phyloP scores from a whole-genome alignment of 768 basidiomycete species.

The Pulveroboletus sp. region DNA sequence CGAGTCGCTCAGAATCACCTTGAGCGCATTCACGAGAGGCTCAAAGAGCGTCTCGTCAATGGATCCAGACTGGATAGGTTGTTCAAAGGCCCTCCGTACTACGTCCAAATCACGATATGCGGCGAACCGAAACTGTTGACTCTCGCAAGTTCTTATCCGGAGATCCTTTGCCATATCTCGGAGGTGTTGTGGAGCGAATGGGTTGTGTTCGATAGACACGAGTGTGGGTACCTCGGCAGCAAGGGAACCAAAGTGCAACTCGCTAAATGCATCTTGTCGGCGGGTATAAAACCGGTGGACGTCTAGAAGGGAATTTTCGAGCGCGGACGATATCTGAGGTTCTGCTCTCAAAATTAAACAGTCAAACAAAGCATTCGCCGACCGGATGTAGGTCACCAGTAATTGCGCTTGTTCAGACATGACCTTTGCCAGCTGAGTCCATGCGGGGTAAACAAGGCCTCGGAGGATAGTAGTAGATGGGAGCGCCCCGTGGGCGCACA shows the following conservation, averaged over 20 bases:
- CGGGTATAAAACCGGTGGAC: conserved; percentile 67
- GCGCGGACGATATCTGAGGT: conserved; percentile 33
- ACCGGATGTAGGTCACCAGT: conserved; percentile 50
- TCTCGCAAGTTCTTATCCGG: conserved; percentile 55
- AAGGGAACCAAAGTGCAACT: conserved; percentile 60
- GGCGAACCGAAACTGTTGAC: conserved; percentile 66
- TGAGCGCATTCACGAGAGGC: conserved; percentile 60
- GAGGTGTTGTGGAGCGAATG: conserved; percentile 44
- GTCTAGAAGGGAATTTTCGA: conserved; percentile 53
- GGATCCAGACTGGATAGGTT: conserved; percentile 46
- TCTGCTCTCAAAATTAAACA: conserved; percentile 55
- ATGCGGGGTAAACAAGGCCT: conserved; percentile 76
- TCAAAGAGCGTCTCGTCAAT: conserved; percentile 52
- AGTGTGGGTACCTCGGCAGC: conserved; percentile 63
- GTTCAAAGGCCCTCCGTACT: conserved; percentile 65
- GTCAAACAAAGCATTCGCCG: conserved; percentile 60
- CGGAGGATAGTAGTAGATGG: conserved; percentile 67
- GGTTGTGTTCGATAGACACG: conserved; percentile 65
- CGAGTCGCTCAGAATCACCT: conserved; percentile 59
- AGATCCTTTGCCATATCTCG: conserved; percentile 47
- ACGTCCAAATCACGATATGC: conserved; percentile 72
- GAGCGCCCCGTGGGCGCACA: conserved; percentile 63
- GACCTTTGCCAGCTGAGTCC: conserved; percentile 52
- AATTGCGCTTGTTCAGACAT: conserved; percentile 35
- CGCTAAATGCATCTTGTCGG: conserved; percentile 60